Evolutionary conservation across 305 asterid genomes (phyloP), one percentile per base, ranked within the genome.

Genomic region (Solanum hybrid): DNA sequence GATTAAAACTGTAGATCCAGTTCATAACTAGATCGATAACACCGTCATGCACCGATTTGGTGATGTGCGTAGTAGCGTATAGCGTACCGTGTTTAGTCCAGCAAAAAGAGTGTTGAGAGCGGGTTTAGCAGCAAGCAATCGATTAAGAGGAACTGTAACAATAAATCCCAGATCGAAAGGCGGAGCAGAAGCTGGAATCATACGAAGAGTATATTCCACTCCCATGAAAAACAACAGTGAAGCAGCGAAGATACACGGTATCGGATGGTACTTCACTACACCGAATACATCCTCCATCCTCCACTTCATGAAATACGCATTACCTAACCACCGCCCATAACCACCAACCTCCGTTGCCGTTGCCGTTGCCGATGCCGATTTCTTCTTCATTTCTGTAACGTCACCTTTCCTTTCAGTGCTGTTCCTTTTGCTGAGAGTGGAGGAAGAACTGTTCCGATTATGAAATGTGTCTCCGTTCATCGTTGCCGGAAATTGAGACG

Each of bases 101-200:
- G 99, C 99, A 1, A 97, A 94, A 26, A 95, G 86, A 78, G 95
- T 94, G 81, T 97, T 97, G 37, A 96, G 95, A 22, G 88, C 89
- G 7, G 99, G 99, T 42, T 94, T 88, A 45, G 94, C 93, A 90
- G 98, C 93, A 90, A 97, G 98, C 89, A 93, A 17, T 7, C 93
- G 96, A 91, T 97, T 94, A 60, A 97, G 95, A 27, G 91, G 64
- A 64, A 86, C 51, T 38, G 99, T 96, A 89, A 92, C 97, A 86
- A 90, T 92, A 91, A 97, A 97, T 0, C 99, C 99, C 88, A 97
- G 92, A 94, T 97, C 99, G 88, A 93, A 95, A 29, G 99, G 98
- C 88, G 93, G 93, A 75, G 95, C 91, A 86, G 92, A 86, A 31
- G 95, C 69, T 15, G 98, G 98, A 72, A 96, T 91, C 99, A 97